Conservation (phyloP, 1,139 yeast genomes). For the Blastobotrys raffinosifermentans region DNA sequence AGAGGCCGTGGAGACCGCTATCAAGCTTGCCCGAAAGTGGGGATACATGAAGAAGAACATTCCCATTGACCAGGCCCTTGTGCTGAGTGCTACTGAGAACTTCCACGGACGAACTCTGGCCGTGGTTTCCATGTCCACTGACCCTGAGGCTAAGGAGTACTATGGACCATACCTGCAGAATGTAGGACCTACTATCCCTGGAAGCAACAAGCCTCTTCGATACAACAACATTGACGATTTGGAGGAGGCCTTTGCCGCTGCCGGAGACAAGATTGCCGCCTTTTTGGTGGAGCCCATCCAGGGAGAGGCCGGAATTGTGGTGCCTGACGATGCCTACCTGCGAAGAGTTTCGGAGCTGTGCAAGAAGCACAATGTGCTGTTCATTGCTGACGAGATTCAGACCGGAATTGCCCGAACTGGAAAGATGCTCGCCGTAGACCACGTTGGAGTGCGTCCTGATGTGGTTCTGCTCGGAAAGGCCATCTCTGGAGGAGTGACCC, state of each 20-base stretch:
- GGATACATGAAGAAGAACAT: constrained; percentile 87
- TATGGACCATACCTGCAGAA: constrained; percentile 88
- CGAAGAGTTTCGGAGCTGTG: constrained; percentile 68
- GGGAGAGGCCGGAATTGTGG: constrained; percentile 98
- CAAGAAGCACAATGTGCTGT: constrained; percentile 73
- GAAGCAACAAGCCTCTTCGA: constrained; percentile 35
- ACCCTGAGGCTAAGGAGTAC: constrained; percentile 81
- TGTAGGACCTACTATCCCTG: constrained; percentile 76
- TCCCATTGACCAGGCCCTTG: constrained; percentile 75
- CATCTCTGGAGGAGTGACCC: constrained; percentile 89
- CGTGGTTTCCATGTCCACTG: constrained; percentile 93
- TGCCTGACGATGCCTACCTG: constrained; percentile 81
- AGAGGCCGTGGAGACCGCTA: constrained; percentile 94
- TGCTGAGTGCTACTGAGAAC: constrained; percentile 79
- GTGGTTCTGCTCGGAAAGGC: constrained; percentile 88
- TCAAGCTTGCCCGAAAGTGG: constrained; percentile 95
- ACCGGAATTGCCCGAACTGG: constrained; percentile 98
- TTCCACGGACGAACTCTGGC: constrained; percentile 98
- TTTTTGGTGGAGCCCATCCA: constrained; percentile 92
- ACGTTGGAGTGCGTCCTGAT: constrained; percentile 79
- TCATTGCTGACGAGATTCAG: constrained; percentile 95
- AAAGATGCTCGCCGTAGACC: constrained; percentile 86
- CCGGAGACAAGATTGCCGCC: constrained; percentile 91
- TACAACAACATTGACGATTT: constrained; percentile 66
- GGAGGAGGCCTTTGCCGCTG: constrained; percentile 71